These are phyloP conservation scores for Xylaria sp. DNA, from an alignment of 2,329 filamentous ascomycete genomes.

Conservation along the genomic window DNA sequence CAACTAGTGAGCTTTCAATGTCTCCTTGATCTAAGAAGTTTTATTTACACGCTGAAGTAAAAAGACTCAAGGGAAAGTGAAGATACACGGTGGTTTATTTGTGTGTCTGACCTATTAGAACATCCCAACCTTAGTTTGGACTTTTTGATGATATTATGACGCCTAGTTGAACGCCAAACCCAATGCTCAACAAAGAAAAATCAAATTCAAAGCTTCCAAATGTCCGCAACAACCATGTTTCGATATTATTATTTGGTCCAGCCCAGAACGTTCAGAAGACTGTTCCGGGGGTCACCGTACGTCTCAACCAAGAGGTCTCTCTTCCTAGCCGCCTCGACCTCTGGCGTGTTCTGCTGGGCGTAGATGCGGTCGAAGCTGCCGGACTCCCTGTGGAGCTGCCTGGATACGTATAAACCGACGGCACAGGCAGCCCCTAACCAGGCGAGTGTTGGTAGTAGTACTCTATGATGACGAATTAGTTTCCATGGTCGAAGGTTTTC, in stretches of 20 bases:
- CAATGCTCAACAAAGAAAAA: conserved; percentile 27
- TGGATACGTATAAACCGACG: conserved; percentile 42
- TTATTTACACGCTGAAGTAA: background rate
- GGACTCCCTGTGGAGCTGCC: conserved; percentile 40
- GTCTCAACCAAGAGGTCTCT: conserved; percentile 41
- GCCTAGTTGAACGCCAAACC: conserved; percentile 22
- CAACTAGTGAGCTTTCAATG: background rate
- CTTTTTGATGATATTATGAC: conserved; percentile 3
- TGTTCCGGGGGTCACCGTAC: conserved; percentile 48
- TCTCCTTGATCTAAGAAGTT: background rate
- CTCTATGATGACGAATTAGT: conserved; percentile 12
- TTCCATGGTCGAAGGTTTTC: background rate
- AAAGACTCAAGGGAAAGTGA: background rate
- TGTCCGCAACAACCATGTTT: background rate
- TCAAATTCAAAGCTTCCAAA: background rate
- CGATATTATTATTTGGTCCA: conserved; percentile 41
- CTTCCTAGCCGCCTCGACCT: conserved; percentile 44
- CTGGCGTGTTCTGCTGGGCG: conserved; percentile 48
- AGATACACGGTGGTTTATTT: conserved; percentile 13
- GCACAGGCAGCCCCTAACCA: conserved; percentile 36
- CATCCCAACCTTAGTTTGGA: background rate
- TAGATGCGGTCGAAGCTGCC: conserved; percentile 46
- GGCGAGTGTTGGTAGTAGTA: conserved; percentile 30
- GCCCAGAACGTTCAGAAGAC: conserved; percentile 47
- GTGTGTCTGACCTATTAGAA: conserved; percentile 1